Evolutionary conservation across 768 basidiomycete genomes (phyloP).

Genomic region (Macrolepiota dolichaula): DNA sequence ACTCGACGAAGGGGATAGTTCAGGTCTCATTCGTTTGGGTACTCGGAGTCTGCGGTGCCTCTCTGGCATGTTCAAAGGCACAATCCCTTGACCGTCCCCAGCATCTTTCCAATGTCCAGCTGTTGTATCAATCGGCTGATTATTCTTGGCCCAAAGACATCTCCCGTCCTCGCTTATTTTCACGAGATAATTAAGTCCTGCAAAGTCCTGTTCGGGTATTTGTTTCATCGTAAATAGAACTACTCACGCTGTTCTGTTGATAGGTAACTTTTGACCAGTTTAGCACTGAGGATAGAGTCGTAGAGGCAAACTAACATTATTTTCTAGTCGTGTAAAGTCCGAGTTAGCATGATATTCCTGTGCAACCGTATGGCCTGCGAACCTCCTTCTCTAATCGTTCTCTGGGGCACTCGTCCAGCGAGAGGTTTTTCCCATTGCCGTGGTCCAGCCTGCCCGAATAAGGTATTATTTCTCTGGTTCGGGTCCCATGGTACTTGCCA

Average conservation of each 20-base stretch:
- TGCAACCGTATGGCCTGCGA: not conserved
- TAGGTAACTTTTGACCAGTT: constrained; percentile 39
- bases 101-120: constrained; percentile 62
- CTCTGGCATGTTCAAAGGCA: constrained; percentile 32
- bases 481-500: constrained; percentile 32
- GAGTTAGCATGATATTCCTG: not conserved
- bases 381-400: constrained; percentile 61
- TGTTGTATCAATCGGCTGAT: constrained; percentile 57
- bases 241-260: constrained; percentile 52
- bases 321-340: constrained; percentile 24
- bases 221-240: not conserved
- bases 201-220: not conserved
- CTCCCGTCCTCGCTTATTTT: constrained; percentile 50
- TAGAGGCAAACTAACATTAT: constrained; percentile 35
- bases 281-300: not conserved
- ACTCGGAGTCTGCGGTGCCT: constrained; percentile 7
- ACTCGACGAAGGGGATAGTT: constrained; percentile 14
- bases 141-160: constrained; percentile 55
- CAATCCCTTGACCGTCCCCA: constrained; percentile 51
- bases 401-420: constrained; percentile 55
- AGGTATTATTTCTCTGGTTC: not conserved
- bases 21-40: not conserved
- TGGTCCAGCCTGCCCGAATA: constrained; percentile 49
- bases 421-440: constrained; percentile 54
- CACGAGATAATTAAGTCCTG: constrained; percentile 61